These are phyloP conservation scores for Amanita pallidorosea DNA, from an alignment of 768 basidiomycete species.

Conservation along the genomic window DNA sequence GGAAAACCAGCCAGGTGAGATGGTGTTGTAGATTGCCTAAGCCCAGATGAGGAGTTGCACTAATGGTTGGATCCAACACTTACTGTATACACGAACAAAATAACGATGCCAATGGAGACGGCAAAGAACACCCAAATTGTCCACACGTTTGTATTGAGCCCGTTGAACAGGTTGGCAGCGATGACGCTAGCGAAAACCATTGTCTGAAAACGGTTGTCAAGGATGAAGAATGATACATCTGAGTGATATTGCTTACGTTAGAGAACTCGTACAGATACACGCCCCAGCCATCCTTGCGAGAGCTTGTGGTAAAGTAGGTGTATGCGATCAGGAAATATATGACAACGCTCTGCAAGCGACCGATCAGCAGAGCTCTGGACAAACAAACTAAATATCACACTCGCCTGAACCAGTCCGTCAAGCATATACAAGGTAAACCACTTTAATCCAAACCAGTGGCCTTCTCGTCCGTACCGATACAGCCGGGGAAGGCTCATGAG, in stretches of 20 bases:
- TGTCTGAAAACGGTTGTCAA: conserved; percentile 27
- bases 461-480: conserved; percentile 75
- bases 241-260: conserved; percentile 43
- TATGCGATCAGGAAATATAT: conserved; percentile 83
- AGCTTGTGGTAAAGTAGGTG: conserved; percentile 59
- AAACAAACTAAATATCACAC: conserved; percentile 16
- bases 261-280: conserved; percentile 70
- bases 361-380: neutral
- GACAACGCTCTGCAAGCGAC: conserved; percentile 53
- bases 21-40: conserved; percentile 69
- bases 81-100: conserved; percentile 75
- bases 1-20: conserved; percentile 61
- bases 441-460: conserved; percentile 66
- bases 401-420: conserved; percentile 70
- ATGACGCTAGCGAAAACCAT: conserved; percentile 80
- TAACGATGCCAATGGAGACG: conserved; percentile 67
- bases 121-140: conserved; percentile 83
- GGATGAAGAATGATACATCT: neutral
- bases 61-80: conserved; percentile 12
- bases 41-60: neutral
- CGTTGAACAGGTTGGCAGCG: conserved; percentile 73
- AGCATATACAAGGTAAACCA: conserved; percentile 70
- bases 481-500: conserved; percentile 89
- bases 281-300: conserved; percentile 75
- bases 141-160: conserved; percentile 83